These are phyloP conservation scores for Yarrowia sp. DNA, from an alignment of 805 yeast species.

Conservation along the genomic window DNA sequence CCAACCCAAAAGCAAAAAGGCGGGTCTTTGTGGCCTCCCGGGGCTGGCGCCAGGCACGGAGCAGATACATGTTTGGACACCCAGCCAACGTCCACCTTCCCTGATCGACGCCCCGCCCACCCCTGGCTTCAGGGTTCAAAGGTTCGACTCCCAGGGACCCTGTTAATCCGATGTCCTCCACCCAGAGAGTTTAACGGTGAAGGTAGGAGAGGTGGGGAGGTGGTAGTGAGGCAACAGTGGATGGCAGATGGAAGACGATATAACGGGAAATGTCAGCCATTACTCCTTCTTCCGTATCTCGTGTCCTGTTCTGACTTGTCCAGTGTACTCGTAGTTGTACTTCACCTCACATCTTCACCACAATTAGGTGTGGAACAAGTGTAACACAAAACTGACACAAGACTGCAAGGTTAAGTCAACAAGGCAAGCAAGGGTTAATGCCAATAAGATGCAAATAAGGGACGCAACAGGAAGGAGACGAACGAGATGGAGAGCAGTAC, in stretches of 20 bases:
- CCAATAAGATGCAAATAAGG: conserved; percentile 17
- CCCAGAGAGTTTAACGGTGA: conserved; percentile 3
- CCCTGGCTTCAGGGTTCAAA: not conserved
- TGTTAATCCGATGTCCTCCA: conserved; percentile 11
- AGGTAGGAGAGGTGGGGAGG: too few relatives aligned
- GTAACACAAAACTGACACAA: conserved; percentile 3
- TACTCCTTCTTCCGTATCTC: too few relatives aligned
- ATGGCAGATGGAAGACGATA: too few relatives aligned
- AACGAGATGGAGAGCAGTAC: too few relatives aligned
- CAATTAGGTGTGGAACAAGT: conserved; percentile 4
- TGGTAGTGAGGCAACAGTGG: too few relatives aligned
- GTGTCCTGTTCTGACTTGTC: too few relatives aligned
- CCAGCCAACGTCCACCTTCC: not conserved
- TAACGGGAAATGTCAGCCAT: too few relatives aligned
- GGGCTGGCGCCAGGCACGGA: too few relatives aligned
- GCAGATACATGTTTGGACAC: too few relatives aligned
- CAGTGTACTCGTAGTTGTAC: too few relatives aligned
- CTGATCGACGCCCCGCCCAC: conserved; percentile 19
- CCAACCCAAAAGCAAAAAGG: too few relatives aligned
- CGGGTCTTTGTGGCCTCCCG: too few relatives aligned
- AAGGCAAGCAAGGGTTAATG: conserved; percentile 28
- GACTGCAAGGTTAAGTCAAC: conserved; percentile 17
- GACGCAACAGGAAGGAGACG: conserved; percentile 19
- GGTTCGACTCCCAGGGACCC: conserved; percentile 2
- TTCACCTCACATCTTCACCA: not conserved